Evolutionary conservation across 148 eudicot genomes (phyloP), one percentile per base, ranked within the genome.

Genomic region (Fagopyrum tataricum): DNA sequence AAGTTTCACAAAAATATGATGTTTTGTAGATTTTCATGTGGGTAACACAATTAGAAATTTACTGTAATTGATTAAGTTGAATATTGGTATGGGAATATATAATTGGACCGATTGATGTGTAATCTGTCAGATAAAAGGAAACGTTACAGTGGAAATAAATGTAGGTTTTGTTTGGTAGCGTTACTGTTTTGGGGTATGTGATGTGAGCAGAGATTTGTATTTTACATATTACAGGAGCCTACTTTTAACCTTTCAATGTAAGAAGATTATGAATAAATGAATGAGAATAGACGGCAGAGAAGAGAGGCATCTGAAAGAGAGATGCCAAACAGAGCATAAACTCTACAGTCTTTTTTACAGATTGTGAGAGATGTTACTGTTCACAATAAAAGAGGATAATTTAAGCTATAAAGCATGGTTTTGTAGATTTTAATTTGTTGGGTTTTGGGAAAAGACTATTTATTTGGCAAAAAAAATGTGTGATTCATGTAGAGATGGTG

Each of bases 141-240:
- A 64, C 41, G 14, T 62, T 24, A 62, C 69, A 64, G 69, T 64
- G 26, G 69, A 64, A 64, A 64, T 64, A 64, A 64, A 64, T 64
- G 69, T 64, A 64, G 69, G 43, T 64, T 64, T 64, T 64, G 69
- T 64, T 64, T 64, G 18, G n/a, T 64, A 64, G 69, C 8, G 69
- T 64, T 37, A 64, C 69, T 64, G 69, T 64, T 37, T 64, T 64
- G 69, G 69, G 69, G 7, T 64, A 64, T 37, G 69, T 64, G 69
- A 64, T 61, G 67, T 61, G 67, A 61, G 67, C 67, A 61, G 41
- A 26, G 6, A 2, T 61, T 61, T 26, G 17, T 59, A 23, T 24
- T 24, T 13, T 26, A 59, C 67, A 59, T 10, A 59, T 26, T 10
- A 8, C 66, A 58, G 66, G 10, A 24, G 12, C 17, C 67, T 5